phyloP scores from a whole-genome alignment of 2,329 filamentous ascomycete genomes.

The Alternaria atra region DNA sequence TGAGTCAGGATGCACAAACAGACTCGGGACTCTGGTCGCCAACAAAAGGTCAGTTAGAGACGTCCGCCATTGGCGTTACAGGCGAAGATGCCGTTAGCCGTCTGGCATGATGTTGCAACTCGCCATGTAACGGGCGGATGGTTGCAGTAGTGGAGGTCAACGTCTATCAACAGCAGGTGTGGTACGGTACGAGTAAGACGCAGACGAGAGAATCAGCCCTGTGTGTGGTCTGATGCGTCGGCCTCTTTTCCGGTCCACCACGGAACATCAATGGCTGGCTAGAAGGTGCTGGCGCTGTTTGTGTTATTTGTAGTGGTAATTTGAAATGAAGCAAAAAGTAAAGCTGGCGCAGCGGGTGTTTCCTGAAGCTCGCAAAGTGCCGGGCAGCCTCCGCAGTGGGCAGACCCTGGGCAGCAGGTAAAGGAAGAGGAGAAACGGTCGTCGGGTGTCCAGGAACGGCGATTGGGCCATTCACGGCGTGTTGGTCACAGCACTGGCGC shows the following conservation, averaged over 20 bases:
- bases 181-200: constrained; percentile 23
- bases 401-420: constrained; percentile 17
- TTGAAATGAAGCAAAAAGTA: constrained; percentile 17
- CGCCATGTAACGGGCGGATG: constrained; percentile 12
- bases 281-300: not conserved
- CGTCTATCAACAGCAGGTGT: constrained; percentile 17
- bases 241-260: constrained; percentile 29
- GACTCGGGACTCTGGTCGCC: constrained; percentile 2
- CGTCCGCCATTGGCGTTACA: constrained; percentile 1
- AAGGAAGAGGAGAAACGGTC: constrained; percentile 16
- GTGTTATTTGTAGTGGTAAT: constrained; percentile 33
- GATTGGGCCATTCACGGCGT: constrained; percentile 37
- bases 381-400: constrained; percentile 8
- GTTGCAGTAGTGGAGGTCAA: constrained; percentile 9
- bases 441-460: constrained; percentile 26
- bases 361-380: constrained; percentile 29
- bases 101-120: constrained; percentile 12
- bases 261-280: not conserved
- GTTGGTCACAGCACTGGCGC: constrained; percentile 28
- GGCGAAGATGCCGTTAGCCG: not conserved
- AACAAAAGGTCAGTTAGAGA: constrained; percentile 1
- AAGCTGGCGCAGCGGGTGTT: constrained; percentile 32
- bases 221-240: constrained; percentile 29
- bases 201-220: constrained; percentile 25
- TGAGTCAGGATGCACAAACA: constrained; percentile 17